Conservation (phyloP, 192 early-diverging fungal genomes). For the Entomortierella beljakovae region DNA sequence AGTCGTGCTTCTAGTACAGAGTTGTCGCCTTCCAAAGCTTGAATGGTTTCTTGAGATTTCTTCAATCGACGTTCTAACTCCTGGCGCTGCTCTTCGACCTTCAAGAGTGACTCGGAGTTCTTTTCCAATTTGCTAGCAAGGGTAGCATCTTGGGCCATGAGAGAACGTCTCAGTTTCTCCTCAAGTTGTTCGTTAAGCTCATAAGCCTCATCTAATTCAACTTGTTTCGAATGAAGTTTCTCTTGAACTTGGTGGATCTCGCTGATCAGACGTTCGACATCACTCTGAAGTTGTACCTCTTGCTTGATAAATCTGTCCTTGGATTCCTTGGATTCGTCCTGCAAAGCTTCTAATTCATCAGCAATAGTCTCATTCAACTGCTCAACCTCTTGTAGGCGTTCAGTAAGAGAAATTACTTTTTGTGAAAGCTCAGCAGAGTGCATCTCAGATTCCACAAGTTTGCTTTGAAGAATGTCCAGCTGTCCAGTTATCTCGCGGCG, state of each 20-base stretch:
- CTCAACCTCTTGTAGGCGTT: slow-evolving; percentile 42
- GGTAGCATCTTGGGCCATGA: slow-evolving; percentile 21
- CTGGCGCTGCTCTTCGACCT: slow-evolving; percentile 16
- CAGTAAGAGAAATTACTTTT: slow-evolving; percentile 26
- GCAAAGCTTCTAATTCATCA: slow-evolving; percentile 41
- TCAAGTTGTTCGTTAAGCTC: slow-evolving; percentile 32
- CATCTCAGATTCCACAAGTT: slow-evolving; percentile 31
- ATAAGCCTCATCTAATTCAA: slow-evolving; percentile 15
- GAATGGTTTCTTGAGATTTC: slow-evolving; percentile 45
- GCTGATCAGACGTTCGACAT: slow-evolving; percentile 36
- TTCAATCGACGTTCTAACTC: slow-evolving; percentile 30
- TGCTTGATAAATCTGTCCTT: slow-evolving; percentile 1
- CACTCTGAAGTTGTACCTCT: slow-evolving; percentile 28
- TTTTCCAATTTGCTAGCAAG: slow-evolving; percentile 4
- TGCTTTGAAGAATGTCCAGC: slow-evolving; percentile 11
- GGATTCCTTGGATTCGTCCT: slow-evolving; percentile 23
- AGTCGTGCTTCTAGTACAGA: slow-evolving; percentile 43
- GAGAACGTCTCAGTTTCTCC: slow-evolving; percentile 18
- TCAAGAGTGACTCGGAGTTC: slow-evolving; percentile 7
- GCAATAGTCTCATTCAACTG: slow-evolving; percentile 42
- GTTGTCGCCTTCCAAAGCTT: slow-evolving; percentile 45
- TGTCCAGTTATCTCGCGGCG: slow-evolving; percentile 7
- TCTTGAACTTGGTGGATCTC: slow-evolving; percentile 40
- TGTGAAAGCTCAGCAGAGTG: slow-evolving; percentile 32
- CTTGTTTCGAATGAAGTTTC: slow-evolving; percentile 17